Evolutionary conservation across 345 rosid species (phyloP), one percentile per base, ranked within the genome.

Genomic region (Eucalyptus tenuipes): DNA sequence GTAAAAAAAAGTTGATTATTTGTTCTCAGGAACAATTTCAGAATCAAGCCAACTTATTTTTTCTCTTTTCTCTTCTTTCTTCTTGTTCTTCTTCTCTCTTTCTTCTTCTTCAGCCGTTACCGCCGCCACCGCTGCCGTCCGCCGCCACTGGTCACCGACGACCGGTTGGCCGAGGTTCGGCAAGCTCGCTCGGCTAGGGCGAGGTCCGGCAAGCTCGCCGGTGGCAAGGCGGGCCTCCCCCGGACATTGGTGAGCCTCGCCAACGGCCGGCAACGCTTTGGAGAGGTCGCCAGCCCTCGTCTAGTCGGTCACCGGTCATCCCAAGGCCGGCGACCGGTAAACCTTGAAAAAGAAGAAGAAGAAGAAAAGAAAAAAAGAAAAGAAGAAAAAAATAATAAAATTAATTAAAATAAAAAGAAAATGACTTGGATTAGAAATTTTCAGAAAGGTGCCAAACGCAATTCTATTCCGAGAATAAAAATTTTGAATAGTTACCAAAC

Each of bases 81-180:
- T 52, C 55, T 52, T 52, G 55, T 52, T 52, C 2, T 50, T 50
- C 55, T 52, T 52, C 55, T 24, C 10, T 52, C 24, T 50, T 9
- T 52, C 24, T 18, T 52, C 22, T 50, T 50, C 24, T 52, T 52
- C 9, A 50, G 7, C 22, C 0, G 2, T 50, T 17, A 22, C 53
- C 3, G 3, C 4, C 9, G 0, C 8, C 20, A 1, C 22, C 0
- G 1, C 0, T 1, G 3, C 53, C 3, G 0, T 17, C 9, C 0
- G 2, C 0, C 2, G 1, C 53, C 53, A 16, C 1, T 0, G 0
- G 1, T 50, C 1, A 4, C 4, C 0, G 22, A 16, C 1, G 1
- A 50, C 0, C 0, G 4, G 8, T 50, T 50, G 22, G 8, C 4
- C 4, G 13, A 47, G 53, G 53, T 50, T 16, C 1, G 12, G 48